phyloP scores from a whole-genome alignment of 139 green algal genomes.

The Tetraselmis chui region DNA sequence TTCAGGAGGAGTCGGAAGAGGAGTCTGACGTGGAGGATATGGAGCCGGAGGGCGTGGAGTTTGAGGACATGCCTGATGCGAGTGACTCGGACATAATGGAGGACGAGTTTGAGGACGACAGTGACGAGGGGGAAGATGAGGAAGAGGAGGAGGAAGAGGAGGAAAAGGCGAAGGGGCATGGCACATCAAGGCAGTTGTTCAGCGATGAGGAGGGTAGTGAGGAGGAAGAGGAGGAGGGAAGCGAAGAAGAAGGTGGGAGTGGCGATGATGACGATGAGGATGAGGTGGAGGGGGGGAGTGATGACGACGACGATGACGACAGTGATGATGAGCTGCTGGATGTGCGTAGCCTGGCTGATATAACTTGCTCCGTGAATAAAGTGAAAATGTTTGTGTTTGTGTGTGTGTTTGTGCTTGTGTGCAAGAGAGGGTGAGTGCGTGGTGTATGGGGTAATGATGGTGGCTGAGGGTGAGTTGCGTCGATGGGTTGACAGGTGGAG shows the following conservation, averaged over 20 bases:
- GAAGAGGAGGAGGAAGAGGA: constrained; percentile 5
- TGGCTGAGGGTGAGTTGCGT: neutral
- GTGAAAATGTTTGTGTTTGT: too few relatives aligned
- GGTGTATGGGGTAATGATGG: neutral
- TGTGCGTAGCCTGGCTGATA: constrained; percentile 8
- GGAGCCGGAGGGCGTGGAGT: neutral
- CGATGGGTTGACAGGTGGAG: neutral
- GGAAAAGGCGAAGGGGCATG: neutral
- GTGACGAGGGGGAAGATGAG: constrained; percentile 1
- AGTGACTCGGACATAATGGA: constrained; percentile 23
- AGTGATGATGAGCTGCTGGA: constrained; percentile 46
- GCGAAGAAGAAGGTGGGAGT: too few relatives aligned
- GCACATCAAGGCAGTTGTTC: neutral
- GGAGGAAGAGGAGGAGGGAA: neutral
- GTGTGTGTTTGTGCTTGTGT: too few relatives aligned
- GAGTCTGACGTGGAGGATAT: neutral
- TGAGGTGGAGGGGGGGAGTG: neutral
- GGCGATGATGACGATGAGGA: constrained; percentile 8
- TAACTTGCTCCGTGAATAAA: neutral
- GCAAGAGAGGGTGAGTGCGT: too few relatives aligned
- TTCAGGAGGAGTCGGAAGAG: neutral
- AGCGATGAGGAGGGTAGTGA: neutral
- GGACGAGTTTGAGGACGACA: constrained; percentile 25
- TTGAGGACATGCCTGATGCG: neutral
- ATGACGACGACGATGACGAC: constrained; percentile 22